Evolutionary conservation across 805 yeast species (phyloP).

Genomic region (Candida oleophila): DNA sequence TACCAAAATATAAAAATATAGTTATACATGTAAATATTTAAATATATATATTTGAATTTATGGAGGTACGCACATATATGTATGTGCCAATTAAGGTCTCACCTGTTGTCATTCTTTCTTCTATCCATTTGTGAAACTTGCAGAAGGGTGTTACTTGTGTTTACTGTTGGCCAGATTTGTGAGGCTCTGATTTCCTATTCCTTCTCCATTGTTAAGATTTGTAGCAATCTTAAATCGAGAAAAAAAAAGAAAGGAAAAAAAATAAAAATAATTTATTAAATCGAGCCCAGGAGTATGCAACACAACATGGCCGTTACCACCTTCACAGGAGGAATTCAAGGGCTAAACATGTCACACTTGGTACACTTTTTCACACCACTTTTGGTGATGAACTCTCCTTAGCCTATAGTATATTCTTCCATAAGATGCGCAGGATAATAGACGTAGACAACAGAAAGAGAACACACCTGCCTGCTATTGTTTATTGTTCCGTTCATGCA

Average conservation of each 20-base stretch:
- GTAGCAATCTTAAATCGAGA: not conserved
- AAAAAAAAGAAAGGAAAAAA: not conserved
- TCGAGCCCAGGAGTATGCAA: not conserved
- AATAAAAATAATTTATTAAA: not conserved
- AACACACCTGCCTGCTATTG: not conserved
- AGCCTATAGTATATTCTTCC: no score
- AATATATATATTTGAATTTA: no score
- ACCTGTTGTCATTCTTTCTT: not conserved
- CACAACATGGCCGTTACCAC: not conserved
- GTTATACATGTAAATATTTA: no score
- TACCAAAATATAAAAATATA: no score
- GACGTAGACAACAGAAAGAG: not conserved
- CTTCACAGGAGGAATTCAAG: not conserved
- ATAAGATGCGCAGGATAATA: no score
- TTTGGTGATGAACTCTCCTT: no score
- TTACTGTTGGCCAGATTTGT: constrained; percentile 2
- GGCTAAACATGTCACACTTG: no score
- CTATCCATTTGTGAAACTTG: not conserved
- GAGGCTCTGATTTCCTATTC: not conserved
- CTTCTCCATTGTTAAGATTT: not conserved
- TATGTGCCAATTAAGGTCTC: not conserved
- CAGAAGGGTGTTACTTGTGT: not conserved
- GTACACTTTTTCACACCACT: no score
- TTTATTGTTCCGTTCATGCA: not conserved
- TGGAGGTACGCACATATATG: not conserved